Evolutionary conservation across 495 filamentous ascomycete species (phyloP).

Genomic region (Venustampulla echinocandica): DNA sequence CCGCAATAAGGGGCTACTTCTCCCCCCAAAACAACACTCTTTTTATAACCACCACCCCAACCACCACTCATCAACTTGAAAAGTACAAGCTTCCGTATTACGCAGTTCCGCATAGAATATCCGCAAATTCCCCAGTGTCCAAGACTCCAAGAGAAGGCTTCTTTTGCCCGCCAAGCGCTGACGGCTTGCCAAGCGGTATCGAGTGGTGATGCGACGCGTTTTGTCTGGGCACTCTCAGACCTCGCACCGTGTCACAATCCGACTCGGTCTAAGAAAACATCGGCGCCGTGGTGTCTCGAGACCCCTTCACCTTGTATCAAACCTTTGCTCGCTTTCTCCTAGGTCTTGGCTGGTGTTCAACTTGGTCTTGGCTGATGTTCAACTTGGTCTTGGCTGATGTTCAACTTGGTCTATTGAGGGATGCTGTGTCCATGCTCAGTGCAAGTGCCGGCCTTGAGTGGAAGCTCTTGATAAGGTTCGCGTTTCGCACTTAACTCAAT

Average conservation of each 20-base stretch:
- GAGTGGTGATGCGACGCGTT: background rate
- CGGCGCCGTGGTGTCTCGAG: too few species aligned
- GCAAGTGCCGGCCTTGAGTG: background rate
- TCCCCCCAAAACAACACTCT: too few species aligned
- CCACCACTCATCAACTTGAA: too few species aligned
- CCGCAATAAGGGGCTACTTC: too few species aligned
- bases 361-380: background rate
- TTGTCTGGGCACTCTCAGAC: background rate
- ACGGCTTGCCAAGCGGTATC: background rate
- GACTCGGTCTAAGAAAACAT: too few species aligned
- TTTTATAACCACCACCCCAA: too few species aligned
- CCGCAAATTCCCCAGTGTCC: too few species aligned
- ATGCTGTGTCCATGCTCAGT: background rate
- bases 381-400: too few species aligned
- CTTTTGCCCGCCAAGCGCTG: background rate
- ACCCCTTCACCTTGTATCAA: background rate
- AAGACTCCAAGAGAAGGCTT: too few species aligned
- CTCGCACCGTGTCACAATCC: background rate
- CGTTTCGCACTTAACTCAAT: background rate
- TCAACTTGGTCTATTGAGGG: background rate
- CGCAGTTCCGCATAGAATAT: too few species aligned
- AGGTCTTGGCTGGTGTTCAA: background rate
- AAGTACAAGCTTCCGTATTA: too few species aligned
- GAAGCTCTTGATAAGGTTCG: background rate
- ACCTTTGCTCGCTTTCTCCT: background rate